phyloP scores from a whole-genome alignment of 257 asterid genomes.

The Mentha longifolia region DNA sequence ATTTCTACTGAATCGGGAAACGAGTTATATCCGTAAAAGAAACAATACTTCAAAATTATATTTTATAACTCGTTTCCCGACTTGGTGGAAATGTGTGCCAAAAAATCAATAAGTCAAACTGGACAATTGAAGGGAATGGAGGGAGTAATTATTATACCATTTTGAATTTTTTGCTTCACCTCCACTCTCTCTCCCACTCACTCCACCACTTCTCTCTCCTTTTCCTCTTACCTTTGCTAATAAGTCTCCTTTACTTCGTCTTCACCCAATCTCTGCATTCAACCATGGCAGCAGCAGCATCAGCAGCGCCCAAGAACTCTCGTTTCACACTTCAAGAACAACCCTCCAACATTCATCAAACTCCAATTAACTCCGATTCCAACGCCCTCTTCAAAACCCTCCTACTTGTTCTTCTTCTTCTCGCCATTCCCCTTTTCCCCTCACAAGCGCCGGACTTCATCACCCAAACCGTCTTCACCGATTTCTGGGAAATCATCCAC shows the following conservation, averaged over 20 bases:
- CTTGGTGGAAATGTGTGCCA: too few relatives aligned
- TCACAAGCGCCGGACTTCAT: slow-evolving; percentile 76
- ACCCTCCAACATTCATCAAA: slow-evolving; percentile 35
- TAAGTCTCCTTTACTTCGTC: slow-evolving; percentile 63
- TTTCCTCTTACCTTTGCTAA: slow-evolving; percentile 32
- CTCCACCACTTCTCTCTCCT: slow-evolving; percentile 7
- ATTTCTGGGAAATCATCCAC: slow-evolving; percentile 79
- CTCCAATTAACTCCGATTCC: slow-evolving; percentile 57
- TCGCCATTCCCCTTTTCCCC: slow-evolving; percentile 66
- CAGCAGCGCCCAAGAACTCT: slow-evolving; percentile 47
- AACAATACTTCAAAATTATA: too few relatives aligned
- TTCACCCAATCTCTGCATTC: slow-evolving; percentile 57
- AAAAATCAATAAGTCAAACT: too few relatives aligned
- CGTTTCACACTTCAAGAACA: slow-evolving; percentile 33
- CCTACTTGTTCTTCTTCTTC: slow-evolving; percentile 48
- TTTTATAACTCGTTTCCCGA: too few relatives aligned
- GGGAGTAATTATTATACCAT: too few relatives aligned
- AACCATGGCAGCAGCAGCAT: slow-evolving; percentile 38
- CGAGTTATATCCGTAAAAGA: too few relatives aligned
- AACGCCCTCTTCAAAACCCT: slow-evolving; percentile 55
- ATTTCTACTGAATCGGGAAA: too few relatives aligned
- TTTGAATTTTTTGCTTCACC: slow-evolving; percentile 33
- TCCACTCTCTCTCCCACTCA: slow-evolving; percentile 2
- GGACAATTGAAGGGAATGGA: too few relatives aligned
- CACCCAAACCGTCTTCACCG: slow-evolving; percentile 40